These are phyloP conservation scores for Dalbergia cochinchinensis DNA, from an alignment of 306 rosid species.

Conservation along the genomic window DNA sequence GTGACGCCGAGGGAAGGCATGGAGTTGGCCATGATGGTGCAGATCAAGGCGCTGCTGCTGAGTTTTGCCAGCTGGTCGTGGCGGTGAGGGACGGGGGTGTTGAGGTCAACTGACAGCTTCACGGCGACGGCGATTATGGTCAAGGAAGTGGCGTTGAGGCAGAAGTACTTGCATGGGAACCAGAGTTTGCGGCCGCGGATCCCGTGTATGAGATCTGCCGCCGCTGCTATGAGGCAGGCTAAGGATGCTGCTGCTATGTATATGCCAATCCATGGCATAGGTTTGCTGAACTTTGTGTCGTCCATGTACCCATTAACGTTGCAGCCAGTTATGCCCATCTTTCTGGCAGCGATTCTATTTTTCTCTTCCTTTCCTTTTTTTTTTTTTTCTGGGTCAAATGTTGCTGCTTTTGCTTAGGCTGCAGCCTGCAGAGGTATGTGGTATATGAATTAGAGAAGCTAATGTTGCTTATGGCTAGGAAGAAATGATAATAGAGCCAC, in stretches of 20 bases:
- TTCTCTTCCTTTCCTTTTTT: too few relatives aligned
- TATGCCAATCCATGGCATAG: conserved; percentile 93
- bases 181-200: conserved; percentile 67
- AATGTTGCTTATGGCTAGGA: background rate
- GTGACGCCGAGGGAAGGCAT: conserved; percentile 90
- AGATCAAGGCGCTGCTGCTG: conserved; percentile 72
- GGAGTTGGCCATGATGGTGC: conserved; percentile 76
- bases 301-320: conserved; percentile 61
- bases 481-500: too few relatives aligned
- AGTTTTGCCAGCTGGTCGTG: conserved; percentile 86
- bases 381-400: background rate
- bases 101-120: conserved; percentile 79
- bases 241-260: conserved; percentile 83
- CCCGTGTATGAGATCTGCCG: conserved; percentile 67
- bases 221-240: conserved; percentile 66
- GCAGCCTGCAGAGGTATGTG: too few relatives aligned
- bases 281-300: conserved; percentile 70
- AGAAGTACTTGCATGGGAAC: conserved; percentile 80
- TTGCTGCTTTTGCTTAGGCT: too few relatives aligned
- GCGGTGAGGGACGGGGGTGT: conserved; percentile 83
- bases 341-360: conserved; percentile 16
- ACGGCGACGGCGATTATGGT: conserved; percentile 70
- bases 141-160: conserved; percentile 83
- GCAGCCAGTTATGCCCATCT: conserved; percentile 70
- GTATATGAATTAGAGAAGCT: background rate